Conservation (phyloP, 1,284 basidiomycete genomes). For the Puccinia novopanici region DNA sequence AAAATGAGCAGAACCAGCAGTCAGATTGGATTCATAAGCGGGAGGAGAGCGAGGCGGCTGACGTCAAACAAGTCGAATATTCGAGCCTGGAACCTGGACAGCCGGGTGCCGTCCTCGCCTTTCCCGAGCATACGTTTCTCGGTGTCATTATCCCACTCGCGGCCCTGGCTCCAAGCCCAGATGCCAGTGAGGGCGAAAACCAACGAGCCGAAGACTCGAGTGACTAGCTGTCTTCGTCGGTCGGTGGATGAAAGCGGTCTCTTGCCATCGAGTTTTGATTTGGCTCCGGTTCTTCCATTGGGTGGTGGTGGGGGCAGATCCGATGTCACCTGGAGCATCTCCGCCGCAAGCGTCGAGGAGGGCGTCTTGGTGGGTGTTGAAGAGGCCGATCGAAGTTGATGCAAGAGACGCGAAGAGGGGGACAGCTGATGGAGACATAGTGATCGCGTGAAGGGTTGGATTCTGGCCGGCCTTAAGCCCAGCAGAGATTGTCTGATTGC, state of each 20-base stretch:
- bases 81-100: constrained; percentile 52
- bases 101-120: constrained; percentile 52
- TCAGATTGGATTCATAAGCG: neutral
- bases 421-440: neutral
- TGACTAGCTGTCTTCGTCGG: constrained; percentile 56
- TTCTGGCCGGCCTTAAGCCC: neutral
- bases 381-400: constrained; percentile 20
- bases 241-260: constrained; percentile 59
- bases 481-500: constrained; percentile 14
- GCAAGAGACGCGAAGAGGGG: neutral
- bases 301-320: constrained; percentile 54
- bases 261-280: constrained; percentile 56
- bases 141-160: constrained; percentile 56
- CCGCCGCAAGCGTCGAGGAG: constrained; percentile 39
- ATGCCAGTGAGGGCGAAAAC: constrained; percentile 54
- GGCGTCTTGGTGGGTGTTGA: constrained; percentile 30
- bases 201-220: constrained; percentile 53
- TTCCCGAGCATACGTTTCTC: constrained; percentile 49
- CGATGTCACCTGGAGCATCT: constrained; percentile 50
- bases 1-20: neutral
- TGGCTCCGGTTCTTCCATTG: constrained; percentile 57
- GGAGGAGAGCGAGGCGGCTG: constrained; percentile 28
- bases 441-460: neutral
- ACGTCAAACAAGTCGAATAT: constrained; percentile 56
- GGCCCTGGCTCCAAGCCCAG: constrained; percentile 56